Percentiles rank a stretch among this genome's conserved stretches.
Evolutionary conservation across 331 rosid species (phyloP).

Genomic region (Telfairia occidentalis): DNA sequence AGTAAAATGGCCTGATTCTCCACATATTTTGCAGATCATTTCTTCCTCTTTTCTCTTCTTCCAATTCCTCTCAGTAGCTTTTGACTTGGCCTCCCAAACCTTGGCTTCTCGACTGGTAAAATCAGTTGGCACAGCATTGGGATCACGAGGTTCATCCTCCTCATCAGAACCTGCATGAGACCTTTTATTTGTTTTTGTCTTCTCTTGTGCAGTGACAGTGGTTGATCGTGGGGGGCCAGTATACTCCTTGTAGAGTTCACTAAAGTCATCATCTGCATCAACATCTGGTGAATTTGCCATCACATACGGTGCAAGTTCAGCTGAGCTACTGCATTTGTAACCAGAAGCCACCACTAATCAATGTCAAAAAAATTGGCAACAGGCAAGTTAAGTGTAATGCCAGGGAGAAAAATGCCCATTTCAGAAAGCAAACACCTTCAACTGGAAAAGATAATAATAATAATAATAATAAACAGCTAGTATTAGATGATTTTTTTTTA

Average conservation of each 20-base stretch:
- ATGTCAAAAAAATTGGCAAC: not conserved
- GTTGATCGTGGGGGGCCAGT: constrained; percentile 70
- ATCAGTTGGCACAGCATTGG: constrained; percentile 95
- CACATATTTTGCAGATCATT: constrained; percentile 92
- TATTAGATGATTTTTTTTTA: no score
- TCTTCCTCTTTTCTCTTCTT: constrained; percentile 98
- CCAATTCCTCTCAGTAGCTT: constrained; percentile 98
- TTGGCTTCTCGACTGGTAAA: constrained; percentile 98
- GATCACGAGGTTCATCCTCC: constrained; percentile 75
- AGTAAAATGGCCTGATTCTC: constrained; percentile 94
- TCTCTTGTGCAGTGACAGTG: constrained; percentile 38
- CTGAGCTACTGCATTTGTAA: constrained; percentile 24
- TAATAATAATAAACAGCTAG: not conserved
- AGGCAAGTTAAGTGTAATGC: not conserved
- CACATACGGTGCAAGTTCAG: not conserved
- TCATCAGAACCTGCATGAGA: constrained; percentile 70
- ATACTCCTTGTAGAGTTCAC: constrained; percentile 89
- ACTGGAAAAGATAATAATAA: not conserved
- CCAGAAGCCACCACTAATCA: not conserved
- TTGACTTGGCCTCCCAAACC: constrained; percentile 99
- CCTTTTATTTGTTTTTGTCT: constrained; percentile 50
- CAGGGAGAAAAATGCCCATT: not conserved
- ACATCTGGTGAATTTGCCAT: constrained; percentile 75
- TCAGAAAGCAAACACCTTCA: not conserved
- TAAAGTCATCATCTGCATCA: constrained; percentile 82